These are phyloP conservation scores for Gliomastix tumulicola DNA, from an alignment of 2,329 filamentous ascomycete species.

Conservation along the genomic window DNA sequence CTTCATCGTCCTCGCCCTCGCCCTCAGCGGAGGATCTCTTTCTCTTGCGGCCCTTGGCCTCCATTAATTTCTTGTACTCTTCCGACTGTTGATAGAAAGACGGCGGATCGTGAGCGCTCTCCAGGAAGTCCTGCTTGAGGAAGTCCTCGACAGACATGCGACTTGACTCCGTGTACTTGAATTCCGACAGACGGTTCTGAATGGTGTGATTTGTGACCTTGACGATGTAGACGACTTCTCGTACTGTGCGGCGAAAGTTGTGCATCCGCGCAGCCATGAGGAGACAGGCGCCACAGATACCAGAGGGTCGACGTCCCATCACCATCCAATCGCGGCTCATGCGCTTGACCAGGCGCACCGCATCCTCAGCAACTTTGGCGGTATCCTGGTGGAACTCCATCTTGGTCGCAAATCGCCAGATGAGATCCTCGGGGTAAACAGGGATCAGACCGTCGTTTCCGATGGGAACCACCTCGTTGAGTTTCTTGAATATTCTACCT, in stretches of 20 bases:
- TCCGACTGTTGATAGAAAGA: conserved; percentile 65
- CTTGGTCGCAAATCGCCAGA: conserved; percentile 83
- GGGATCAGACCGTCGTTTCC: conserved; percentile 59
- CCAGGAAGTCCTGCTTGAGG: conserved; percentile 61
- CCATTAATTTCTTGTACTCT: conserved; percentile 48
- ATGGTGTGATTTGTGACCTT: conserved; percentile 94
- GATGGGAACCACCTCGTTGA: conserved; percentile 65
- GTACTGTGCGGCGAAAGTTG: conserved; percentile 87
- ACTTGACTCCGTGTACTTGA: conserved; percentile 79
- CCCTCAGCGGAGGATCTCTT: conserved; percentile 22
- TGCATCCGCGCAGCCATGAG: conserved; percentile 96
- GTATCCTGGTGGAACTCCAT: conserved; percentile 83
- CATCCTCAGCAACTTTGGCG: conserved; percentile 80
- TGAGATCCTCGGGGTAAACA: conserved; percentile 81
- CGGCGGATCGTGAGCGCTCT: conserved; percentile 74
- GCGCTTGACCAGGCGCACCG: conserved; percentile 77
- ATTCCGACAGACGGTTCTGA: conserved; percentile 84
- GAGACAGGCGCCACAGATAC: conserved; percentile 88
- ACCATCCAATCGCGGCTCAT: conserved; percentile 99
- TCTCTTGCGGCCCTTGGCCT: conserved; percentile 23
- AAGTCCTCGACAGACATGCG: conserved; percentile 85
- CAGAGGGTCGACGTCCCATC: conserved; percentile 85
- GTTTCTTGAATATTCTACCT: conserved; percentile 80
- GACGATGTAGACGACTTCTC: conserved; percentile 96
- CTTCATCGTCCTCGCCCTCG: conserved; percentile 12